phyloP scores from a whole-genome alignment of 805 yeast genomes.

The Pichia nanzhaoensis region DNA sequence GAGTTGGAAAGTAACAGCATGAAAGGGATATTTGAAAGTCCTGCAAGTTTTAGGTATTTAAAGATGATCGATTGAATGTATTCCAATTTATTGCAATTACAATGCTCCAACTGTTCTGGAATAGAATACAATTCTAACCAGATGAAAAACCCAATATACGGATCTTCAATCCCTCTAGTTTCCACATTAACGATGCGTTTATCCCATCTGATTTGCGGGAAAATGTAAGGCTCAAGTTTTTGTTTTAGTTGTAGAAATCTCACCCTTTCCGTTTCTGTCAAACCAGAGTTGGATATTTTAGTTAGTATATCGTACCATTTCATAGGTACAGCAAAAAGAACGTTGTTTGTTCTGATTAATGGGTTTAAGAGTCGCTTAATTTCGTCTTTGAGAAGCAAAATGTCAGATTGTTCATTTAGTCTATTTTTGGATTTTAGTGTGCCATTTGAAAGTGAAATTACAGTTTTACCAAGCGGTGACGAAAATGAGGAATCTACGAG shows the following conservation, averaged over 20 bases:
- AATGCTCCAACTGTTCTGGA: neutral
- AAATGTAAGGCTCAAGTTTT: too few relatives aligned
- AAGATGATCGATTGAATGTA: neutral
- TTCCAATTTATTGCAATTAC: neutral
- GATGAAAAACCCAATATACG: neutral
- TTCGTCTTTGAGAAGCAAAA: neutral
- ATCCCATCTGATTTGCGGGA: too few relatives aligned
- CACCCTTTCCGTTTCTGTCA: too few relatives aligned
- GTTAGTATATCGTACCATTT: neutral
- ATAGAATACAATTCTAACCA: slow-evolving; percentile 6
- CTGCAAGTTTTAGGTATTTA: neutral
- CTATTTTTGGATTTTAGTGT: neutral
- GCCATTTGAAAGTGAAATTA: too few relatives aligned
- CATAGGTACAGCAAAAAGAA: neutral
- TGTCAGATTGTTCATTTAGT: neutral
- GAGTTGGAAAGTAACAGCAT: slow-evolving; percentile 1
- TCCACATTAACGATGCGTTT: too few relatives aligned
- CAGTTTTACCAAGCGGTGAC: too few relatives aligned
- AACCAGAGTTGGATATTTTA: neutral
- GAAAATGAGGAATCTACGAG: slow-evolving; percentile 5
- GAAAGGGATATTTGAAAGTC: slow-evolving; percentile 1
- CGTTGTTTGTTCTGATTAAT: neutral
- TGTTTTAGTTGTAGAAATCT: too few relatives aligned
- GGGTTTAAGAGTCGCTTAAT: neutral
- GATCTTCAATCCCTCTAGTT: neutral